These are phyloP conservation scores for Beta lomatogona DNA, from an alignment of 179 eudicot species.

Conservation along the genomic window DNA sequence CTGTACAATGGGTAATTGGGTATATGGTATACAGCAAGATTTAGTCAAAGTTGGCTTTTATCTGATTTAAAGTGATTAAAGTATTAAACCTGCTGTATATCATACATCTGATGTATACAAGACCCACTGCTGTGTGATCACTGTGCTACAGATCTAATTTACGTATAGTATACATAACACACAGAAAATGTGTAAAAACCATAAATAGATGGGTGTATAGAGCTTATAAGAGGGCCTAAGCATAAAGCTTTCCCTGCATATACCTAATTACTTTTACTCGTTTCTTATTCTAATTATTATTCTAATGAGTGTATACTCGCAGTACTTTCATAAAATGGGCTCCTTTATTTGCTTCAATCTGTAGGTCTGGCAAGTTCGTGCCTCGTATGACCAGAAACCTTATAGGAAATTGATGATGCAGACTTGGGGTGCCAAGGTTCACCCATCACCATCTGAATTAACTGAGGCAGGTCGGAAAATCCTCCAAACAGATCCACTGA, in stretches of 20 bases:
- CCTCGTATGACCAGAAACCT: slow-evolving; percentile 94
- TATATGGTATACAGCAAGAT: no score
- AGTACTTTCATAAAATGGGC: background rate
- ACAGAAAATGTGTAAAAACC: background rate
- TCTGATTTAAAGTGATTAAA: no score
- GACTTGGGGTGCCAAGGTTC: slow-evolving; percentile 95
- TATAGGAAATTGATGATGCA: slow-evolving; percentile 96
- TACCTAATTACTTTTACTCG: background rate
- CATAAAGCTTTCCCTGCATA: background rate
- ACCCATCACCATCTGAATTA: slow-evolving; percentile 84
- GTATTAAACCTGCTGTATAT: no score
- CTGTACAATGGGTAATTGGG: no score
- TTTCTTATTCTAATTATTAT: no score
- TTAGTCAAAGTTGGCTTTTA: no score
- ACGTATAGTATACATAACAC: background rate
- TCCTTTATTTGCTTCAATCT: background rate
- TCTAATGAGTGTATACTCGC: background rate
- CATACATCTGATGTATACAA: no score
- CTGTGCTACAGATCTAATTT: no score
- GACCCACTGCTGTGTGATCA: no score
- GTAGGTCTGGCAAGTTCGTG: slow-evolving; percentile 98
- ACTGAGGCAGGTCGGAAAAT: slow-evolving; percentile 76
- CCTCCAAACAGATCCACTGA: slow-evolving; percentile 63
- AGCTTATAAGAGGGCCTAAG: background rate
- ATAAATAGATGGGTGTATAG: background rate